Evolutionary conservation across 495 filamentous ascomycete species (phyloP), one percentile per base, ranked within the genome.

Genomic region (Darksidea phi): DNA sequence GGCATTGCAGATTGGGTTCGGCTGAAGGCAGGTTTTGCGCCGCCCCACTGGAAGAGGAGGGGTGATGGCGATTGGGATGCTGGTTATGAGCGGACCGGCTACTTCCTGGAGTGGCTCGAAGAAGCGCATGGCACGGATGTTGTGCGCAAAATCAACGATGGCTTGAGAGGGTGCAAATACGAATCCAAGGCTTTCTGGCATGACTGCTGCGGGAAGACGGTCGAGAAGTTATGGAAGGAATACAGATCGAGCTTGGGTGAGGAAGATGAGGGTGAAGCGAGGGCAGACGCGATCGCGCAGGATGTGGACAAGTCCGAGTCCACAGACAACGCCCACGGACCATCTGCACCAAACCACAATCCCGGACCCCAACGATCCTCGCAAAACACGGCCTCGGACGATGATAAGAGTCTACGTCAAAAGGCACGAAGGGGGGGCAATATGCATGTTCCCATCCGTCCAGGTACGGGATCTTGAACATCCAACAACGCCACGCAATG

Each of bases 1-100:
- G 94, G 94, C 0, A 85, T 98, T 55, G 93, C 94, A 15, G 94
- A 98, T 71, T 98, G 90, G 81, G 92, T 98, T 8, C 80, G 94
- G 7, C 73, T 98, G 49, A 85, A 82, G 59, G 84, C 86, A 52
- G 82, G 83, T 0, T 73, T 95, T 42, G 80, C 76, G 38, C 90
- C 94, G 18, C 88, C 90, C 42, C 91, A 97, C 76, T 98, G 94
- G 94, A 85, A 81, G 64, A 79, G 79, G 2, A 78, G 77, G 23
- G 75, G 78, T 0, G 74, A 74, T 25, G 80, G 82, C 6, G 79
- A 80, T 13, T 97, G 94, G 94, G 93, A 98, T 75, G 83, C 80
- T 52, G 94, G 94, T 7, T 98, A 98, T 76, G 86, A 96, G 78
- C 82, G 87, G 67, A 98, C 94, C 18, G 94, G 85, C 4, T 98